These are phyloP conservation scores for Toxicodendron radicans DNA, from an alignment of 345 rosid genomes.

Conservation along the genomic window DNA sequence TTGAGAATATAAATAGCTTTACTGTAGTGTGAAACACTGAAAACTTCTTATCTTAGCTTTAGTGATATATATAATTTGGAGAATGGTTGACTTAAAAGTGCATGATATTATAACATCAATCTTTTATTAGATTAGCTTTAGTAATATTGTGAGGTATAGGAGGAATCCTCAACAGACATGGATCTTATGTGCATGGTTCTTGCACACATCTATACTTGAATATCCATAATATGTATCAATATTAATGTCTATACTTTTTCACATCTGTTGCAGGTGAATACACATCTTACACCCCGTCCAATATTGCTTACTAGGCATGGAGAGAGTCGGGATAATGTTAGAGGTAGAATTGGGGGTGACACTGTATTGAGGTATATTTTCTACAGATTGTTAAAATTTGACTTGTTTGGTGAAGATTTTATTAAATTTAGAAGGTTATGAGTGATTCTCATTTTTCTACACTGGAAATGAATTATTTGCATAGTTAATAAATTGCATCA, in stretches of 20 bases:
- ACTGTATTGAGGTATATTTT: slow-evolving; percentile 66
- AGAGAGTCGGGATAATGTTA: slow-evolving; percentile 92
- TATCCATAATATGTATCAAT: not conserved
- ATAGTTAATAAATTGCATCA: not conserved
- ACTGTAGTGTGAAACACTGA: not conserved
- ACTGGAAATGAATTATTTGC: not conserved
- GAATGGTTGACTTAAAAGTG: not conserved
- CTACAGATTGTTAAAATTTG: not conserved
- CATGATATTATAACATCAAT: not conserved
- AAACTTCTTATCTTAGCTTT: not conserved
- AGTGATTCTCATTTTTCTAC: not conserved
- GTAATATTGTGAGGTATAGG: not conserved
- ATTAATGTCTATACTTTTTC: slow-evolving; percentile 10
- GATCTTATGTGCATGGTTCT: not conserved
- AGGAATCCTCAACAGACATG: not conserved
- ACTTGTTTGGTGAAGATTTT: not conserved
- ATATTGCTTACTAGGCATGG: slow-evolving; percentile 99
- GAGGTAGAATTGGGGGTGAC: slow-evolving; percentile 98
- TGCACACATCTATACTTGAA: not conserved
- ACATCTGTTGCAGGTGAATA: slow-evolving; percentile 70
- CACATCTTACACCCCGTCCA: slow-evolving; percentile 98
- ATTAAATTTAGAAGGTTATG: not conserved
- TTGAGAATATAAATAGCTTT: not conserved
- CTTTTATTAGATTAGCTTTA: not conserved
- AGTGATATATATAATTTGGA: not conserved